These are phyloP conservation scores for Sclerotinia nivalis DNA, from an alignment of 2,329 filamentous ascomycete genomes.

Conservation along the genomic window DNA sequence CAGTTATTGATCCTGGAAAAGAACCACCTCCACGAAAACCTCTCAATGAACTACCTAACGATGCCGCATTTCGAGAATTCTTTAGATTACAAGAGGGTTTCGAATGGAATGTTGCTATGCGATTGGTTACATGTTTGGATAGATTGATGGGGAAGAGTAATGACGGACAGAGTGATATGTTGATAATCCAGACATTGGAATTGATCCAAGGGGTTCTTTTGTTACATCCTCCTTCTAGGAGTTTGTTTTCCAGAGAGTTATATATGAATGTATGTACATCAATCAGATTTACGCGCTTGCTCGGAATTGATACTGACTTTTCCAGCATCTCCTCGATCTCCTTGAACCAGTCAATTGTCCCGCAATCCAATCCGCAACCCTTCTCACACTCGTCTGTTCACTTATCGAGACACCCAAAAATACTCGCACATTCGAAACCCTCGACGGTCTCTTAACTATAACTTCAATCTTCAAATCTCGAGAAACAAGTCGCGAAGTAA, in stretches of 20 bases:
- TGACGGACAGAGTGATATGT: slow-evolving; percentile 80
- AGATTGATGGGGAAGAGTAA: slow-evolving; percentile 79
- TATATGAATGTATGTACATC: slow-evolving; percentile 78
- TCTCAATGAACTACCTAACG: slow-evolving; percentile 69
- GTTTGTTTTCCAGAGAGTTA: slow-evolving; percentile 82
- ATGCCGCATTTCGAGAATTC: slow-evolving; percentile 92
- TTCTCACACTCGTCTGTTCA: slow-evolving; percentile 86
- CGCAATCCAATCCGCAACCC: slow-evolving; percentile 84
- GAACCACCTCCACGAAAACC: slow-evolving; percentile 53
- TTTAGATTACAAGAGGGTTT: slow-evolving; percentile 97
- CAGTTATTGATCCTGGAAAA: slow-evolving; percentile 43
- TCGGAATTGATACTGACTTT: neutral
- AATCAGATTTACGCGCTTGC: neutral
- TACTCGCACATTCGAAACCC: slow-evolving; percentile 85
- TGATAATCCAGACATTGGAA: slow-evolving; percentile 86
- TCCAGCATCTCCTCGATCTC: slow-evolving; percentile 84
- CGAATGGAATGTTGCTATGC: slow-evolving; percentile 93
- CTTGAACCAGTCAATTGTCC: slow-evolving; percentile 91
- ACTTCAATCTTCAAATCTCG: slow-evolving; percentile 92
- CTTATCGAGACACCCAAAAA: slow-evolving; percentile 85
- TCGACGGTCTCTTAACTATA: slow-evolving; percentile 88
- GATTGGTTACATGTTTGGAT: slow-evolving; percentile 83
- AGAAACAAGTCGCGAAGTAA: slow-evolving; percentile 82
- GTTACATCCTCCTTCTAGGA: slow-evolving; percentile 85
- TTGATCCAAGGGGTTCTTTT: slow-evolving; percentile 85